Evolutionary conservation across 345 rosid species (phyloP).

Genomic region (Anacardium occidentale): DNA sequence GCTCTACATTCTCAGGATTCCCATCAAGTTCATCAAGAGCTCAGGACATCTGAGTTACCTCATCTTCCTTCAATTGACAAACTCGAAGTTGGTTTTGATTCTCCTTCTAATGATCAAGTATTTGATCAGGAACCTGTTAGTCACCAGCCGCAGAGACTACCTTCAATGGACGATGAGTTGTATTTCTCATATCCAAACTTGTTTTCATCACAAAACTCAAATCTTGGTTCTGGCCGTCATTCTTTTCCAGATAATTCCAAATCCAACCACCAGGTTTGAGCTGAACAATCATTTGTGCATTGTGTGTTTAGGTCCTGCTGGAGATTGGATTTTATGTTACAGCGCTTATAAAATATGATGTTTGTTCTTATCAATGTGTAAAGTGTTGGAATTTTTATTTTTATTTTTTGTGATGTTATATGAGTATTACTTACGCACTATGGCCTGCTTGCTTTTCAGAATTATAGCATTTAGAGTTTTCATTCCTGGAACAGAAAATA

Average conservation of each 20-base stretch:
- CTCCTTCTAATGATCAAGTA: conserved; percentile 25
- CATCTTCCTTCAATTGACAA: conserved; percentile 41
- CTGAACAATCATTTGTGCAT: neutral
- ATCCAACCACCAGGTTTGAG: conserved; percentile 31
- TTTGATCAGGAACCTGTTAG: conserved; percentile 23
- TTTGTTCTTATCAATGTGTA: conserved; percentile 16
- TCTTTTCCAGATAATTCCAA: conserved; percentile 31
- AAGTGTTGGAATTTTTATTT: conserved; percentile 6
- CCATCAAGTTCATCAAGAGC: conserved; percentile 17
- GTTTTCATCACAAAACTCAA: conserved; percentile 43
- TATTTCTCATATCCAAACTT: conserved; percentile 82
- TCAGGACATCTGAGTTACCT: conserved; percentile 19
- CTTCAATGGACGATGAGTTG: conserved; percentile 77
- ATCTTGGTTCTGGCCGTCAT: conserved; percentile 33
- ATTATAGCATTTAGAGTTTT: neutral
- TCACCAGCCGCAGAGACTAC: conserved; percentile 63
- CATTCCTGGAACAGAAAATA: no score
- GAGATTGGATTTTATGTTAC: conserved; percentile 14
- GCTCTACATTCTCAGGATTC: neutral
- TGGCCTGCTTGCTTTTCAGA: neutral
- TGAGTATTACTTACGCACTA: neutral
- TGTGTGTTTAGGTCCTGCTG: neutral
- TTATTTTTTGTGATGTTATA: neutral
- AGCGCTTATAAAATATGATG: neutral
- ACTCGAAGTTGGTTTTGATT: conserved; percentile 29